Base-by-base conservation (phyloP, 2,329 filamentous ascomycete species). In the Fulvia fulva region DNA sequence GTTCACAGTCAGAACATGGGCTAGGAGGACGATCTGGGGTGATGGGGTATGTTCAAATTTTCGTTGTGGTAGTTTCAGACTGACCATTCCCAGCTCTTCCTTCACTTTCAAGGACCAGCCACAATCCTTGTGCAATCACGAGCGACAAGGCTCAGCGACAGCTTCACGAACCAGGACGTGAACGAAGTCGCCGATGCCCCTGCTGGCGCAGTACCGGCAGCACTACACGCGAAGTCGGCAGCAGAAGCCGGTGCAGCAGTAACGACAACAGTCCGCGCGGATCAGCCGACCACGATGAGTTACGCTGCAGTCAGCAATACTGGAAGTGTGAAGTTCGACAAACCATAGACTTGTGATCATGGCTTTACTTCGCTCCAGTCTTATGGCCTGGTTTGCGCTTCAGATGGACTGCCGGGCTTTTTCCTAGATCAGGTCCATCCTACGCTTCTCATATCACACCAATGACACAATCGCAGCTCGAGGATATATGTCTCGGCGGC, bases 121-220 rank as follows among this genome's bases (percentile, higher is more conserved):
- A 97, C 89, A 1, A 83, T 99, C 51, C 81, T 97, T 45, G 79
- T 99, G 68, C 95, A 96, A 63, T 95, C 91, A 53, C 85, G 93
- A n/a, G 91, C 87, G 14, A 84, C 90, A 22, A 82, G 88, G 16
- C 77, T 96, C 45, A 86, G 84, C 54, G 93, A 99, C 64, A 83
- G 89, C 2, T 78, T 99, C 64, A 90, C 87, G 4, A 80, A 82
- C 26, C 83, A 87, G 51, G 87, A 99, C 65, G 84, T 97, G 56
- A 92, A 96, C 65, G 94, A 97, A 76, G 89, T 97, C 60, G 93
- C 93, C 0, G 88, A 92, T 70, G 80, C 86, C 5, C 88, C 91
- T 30, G 84, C 90, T 0, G 93, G 92, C 0, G 80, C 82, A 1
- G 81, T 89, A 0, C 78, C 84, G 2, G 78, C 83, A 34, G 86